Base-by-base conservation (phyloP, 441 rosid genomes). In the Adansonia grandidieri region DNA sequence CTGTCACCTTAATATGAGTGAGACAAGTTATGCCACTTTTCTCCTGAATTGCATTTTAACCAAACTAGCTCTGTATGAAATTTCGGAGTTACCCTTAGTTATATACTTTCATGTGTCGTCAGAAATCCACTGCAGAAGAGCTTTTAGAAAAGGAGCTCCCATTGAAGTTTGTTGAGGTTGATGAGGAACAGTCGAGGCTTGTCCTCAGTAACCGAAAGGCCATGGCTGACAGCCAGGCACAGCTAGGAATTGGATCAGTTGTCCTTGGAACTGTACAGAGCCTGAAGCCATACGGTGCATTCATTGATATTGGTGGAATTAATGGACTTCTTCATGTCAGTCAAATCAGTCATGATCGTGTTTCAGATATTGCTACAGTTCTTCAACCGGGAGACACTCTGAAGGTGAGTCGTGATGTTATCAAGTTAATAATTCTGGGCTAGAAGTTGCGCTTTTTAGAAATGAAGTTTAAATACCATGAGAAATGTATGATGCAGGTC, bases 251-350 rank as follows among this genome's bases (percentile, higher is more conserved):
- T 51, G 99, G 99, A 75, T 94, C 96, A 48, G 98, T 96, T 80
- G 99, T 92, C 58, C 82, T 84, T 9, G 99, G 99, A 79, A 89
- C 93, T 61, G 98, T 96, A 79, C 96, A 94, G 89, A 96, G 97
- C 84, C 90, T 96, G 84, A 96, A 96, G 86, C 98, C 98, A 11
- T 96, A 93, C 79, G 98, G 99, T 81, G 98, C 99, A 71, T 96
- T 96, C 84, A 91, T 96, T 22, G 99, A 96, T 83, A 96, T 96
- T 82, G 98, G 99, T 15, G 98, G 98, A 79, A 93, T 96, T 78
- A 94, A 91, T 19, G 99, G 98, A 78, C 98, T 96, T 84, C 99
- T 96, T 76, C 99, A 96, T 63, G 98, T 96, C 79, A 96, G 99
- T 82, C 98, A 94, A 87, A 94, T 96, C 75, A 96, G 99, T 85